Base-by-base conservation (phyloP, 257 asterid species). In the Jacaranda mimosifolia region DNA sequence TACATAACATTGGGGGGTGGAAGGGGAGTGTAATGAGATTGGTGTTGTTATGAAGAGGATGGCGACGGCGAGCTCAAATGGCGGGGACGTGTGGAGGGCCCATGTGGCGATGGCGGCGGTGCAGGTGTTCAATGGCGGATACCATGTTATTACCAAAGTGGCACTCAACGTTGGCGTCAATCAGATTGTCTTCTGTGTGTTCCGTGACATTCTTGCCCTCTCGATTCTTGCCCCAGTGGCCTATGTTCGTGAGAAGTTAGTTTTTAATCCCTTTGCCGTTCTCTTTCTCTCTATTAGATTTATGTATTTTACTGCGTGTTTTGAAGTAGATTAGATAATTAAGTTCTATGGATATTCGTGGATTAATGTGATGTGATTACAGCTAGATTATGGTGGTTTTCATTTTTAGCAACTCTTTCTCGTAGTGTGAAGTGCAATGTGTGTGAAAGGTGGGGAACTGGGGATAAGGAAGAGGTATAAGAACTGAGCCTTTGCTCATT, bases 101-200 rank as follows among this genome's bases (percentile, higher is more conserved):
- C 98, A 93, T 70, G 43, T 83, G 80, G 97, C 95, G 67, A 87
- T 93, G 98, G 97, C 90, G 72, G 70, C 84, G 82, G 97, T 96
- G 46, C 98, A 93, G 91, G 79, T 96, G 53, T 78, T 89, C 81
- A 69, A 73, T 76, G 97, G 98, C 78, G 96, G 97, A 0, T 89
- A 90, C 85, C 98, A 96, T 80, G 97, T 96, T 79, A 86, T 96
- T 81, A 89, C 98, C 68, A 96, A 96, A 72, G 89, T 96, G 48
- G 99, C 99, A 26, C 98, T 96, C 73, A 90, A 93, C 76, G 96
- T 89, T 66, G 99, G 99, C 15, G 84, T 93, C 58, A 96, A 89
- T 83, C 94, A 93, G 94, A 86, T 93, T 73, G 97, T 96, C 48
- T 96, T 96, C 81, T 93, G 99, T 70, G 92, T 93, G 51, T 83